A percentile compares a stretch with the other conserved stretches of the same genome.
phyloP scores from a whole-genome alignment of 2,329 filamentous ascomycete genomes.

The Cladosporium velox region DNA sequence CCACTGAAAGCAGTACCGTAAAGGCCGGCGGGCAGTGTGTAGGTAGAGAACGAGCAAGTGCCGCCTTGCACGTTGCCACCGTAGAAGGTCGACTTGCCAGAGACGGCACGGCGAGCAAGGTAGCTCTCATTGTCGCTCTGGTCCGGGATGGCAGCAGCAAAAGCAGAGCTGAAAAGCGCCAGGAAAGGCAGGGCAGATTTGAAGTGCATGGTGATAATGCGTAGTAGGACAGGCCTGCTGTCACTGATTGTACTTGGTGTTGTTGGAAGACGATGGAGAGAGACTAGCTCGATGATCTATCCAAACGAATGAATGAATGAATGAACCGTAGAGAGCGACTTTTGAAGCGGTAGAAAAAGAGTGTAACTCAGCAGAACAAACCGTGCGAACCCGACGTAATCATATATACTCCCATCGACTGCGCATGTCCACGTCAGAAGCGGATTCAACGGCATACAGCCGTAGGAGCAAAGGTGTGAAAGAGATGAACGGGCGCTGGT shows the following conservation, averaged over 20 bases:
- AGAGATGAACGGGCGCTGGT: constrained; percentile 12
- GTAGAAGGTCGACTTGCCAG: constrained; percentile 31
- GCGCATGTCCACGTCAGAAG: constrained; percentile 6
- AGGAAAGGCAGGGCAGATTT: constrained; percentile 2
- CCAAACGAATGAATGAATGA: neutral
- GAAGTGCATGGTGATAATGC: constrained; percentile 8
- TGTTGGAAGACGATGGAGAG: neutral
- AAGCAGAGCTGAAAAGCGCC: constrained; percentile 4
- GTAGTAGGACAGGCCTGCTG: constrained; percentile 3
- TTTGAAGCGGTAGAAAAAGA: neutral
- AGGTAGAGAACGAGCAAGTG: constrained; percentile 64
- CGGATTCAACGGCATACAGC: constrained; percentile 17
- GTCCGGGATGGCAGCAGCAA: constrained; percentile 23
- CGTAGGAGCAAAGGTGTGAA: neutral
- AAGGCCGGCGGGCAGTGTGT: constrained; percentile 60
- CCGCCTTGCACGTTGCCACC: constrained; percentile 53
- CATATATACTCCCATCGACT: neutral
- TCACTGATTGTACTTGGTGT: neutral
- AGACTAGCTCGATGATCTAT: neutral
- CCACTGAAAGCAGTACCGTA: constrained; percentile 64
- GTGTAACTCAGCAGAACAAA: neutral
- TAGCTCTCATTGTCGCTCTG: constrained; percentile 23
- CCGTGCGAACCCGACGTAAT: neutral
- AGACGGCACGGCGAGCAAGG: constrained; percentile 28
- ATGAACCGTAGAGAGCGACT: constrained; percentile 7